Base-by-base conservation (phyloP, 108 stramenopile species). In the Aurantiochytrium sp. region DNA sequence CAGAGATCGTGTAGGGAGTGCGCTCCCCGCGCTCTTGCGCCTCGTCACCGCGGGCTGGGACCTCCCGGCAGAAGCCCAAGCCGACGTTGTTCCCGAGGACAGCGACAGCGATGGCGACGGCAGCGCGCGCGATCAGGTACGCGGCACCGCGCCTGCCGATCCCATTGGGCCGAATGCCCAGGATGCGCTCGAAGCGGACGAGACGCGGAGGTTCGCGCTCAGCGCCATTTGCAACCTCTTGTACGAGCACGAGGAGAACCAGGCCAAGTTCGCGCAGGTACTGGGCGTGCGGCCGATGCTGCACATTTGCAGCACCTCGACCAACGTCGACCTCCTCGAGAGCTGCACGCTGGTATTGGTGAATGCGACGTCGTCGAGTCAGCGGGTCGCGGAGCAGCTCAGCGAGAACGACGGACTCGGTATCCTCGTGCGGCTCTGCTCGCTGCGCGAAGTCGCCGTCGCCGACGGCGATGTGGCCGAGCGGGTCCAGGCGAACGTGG, bases 201-300 rank as follows among this genome's bases (percentile, higher is more conserved):
- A 81, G 12, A 81, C 45, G 42, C 73, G 45, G 42, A 37, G 73
- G 19, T 48, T 30, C 24, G 45, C 73, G n/a, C 39, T 81, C 19
- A 81, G 42, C 39, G 32, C 45, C 0, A 48, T 81, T 6, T 41
- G 42, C n/a, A 81, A 81, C 45, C 24, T 81, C 10, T 2, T 81
- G n/a, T 81, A 48, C 24, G 73, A 81, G 73, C 39, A 81, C 30
- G 73, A 81, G 30, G 45, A 81, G 32, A 48, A 48, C 45, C 73
- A 81, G 30, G 73, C 21, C n/a, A 48, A 48, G 24, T 81, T 81
- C 24, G 73, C 73, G 45, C 42, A 81, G 32, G n/a, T 48, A 37
- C 0, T 30, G 24, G 73, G 73, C 6, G 45, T 48, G 21, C 73
- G 45, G 2, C 39, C 39, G 2, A n/a, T 81, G 27, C n/a, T 81